phyloP scores from a whole-genome alignment of 2,329 filamentous ascomycete species.

The Cryphonectria carpinicola region DNA sequence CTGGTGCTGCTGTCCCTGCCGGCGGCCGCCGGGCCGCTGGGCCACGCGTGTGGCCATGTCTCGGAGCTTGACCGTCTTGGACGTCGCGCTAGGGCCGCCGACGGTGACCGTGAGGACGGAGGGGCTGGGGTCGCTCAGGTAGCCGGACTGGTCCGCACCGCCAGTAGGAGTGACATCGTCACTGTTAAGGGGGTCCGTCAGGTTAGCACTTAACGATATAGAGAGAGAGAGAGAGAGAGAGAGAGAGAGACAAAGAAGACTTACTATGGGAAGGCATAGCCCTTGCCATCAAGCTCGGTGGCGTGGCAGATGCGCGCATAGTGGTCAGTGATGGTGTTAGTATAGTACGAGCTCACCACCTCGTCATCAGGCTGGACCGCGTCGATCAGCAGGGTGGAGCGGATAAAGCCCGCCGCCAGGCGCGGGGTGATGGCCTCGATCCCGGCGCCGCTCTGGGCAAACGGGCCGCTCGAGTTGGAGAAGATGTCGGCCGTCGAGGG shows the following conservation, averaged over 20 bases:
- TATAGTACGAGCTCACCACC: conserved; percentile 55
- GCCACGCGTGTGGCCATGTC: conserved; percentile 20
- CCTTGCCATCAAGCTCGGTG: conserved; percentile 59
- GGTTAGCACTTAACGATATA: not conserved
- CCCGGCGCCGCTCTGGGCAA: conserved; percentile 49
- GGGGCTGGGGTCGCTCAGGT: conserved; percentile 61
- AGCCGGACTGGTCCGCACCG: conserved; percentile 64
- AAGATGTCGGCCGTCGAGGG: conserved; percentile 56
- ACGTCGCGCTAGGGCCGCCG: conserved; percentile 44
- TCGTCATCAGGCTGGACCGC: conserved; percentile 57
- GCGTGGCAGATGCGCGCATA: conserved; percentile 68
- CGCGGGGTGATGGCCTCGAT: conserved; percentile 70
- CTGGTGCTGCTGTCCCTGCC: conserved; percentile 8
- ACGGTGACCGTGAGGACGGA: conserved; percentile 59
- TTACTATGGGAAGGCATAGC: conserved; percentile 70
- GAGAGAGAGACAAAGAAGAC: not conserved
- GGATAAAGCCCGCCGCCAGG: conserved; percentile 76
- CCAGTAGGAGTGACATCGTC: conserved; percentile 66
- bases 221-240: not conserved
- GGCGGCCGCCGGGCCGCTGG: conserved; percentile 20
- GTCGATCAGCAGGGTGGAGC: conserved; percentile 66
- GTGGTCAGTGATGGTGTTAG: conserved; percentile 62
- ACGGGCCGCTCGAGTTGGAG: conserved; percentile 60
- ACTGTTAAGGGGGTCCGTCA: conserved; percentile 11
- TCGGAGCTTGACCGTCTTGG: conserved; percentile 19